These are phyloP conservation scores for Neocucurbitaria cava DNA, from an alignment of 2,329 filamentous ascomycete genomes.

Conservation along the genomic window DNA sequence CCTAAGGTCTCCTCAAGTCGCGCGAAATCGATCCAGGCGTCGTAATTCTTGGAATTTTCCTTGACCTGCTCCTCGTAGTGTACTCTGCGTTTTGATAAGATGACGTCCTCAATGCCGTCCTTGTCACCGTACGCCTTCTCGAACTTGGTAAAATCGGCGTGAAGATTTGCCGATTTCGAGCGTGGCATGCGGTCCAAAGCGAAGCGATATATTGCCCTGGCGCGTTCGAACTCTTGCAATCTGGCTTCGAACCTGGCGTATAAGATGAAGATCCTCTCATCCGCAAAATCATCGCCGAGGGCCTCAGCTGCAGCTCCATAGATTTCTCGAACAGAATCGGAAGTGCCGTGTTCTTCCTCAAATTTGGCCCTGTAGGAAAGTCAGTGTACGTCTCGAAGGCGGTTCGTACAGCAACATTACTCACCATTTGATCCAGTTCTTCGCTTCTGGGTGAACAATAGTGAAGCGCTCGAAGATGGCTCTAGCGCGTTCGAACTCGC, in stretches of 20 bases:
- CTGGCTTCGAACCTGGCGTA: constrained; percentile 96
- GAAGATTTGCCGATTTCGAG: constrained; percentile 81
- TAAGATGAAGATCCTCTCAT: constrained; percentile 92
- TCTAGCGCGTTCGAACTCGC: constrained; percentile 87
- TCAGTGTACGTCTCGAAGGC: too few species aligned
- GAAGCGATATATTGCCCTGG: constrained; percentile 95
- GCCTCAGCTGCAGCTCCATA: constrained; percentile 88
- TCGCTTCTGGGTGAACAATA: constrained; percentile 88
- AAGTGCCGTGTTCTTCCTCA: constrained; percentile 93
- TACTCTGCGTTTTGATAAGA: constrained; percentile 89
- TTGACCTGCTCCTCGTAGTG: constrained; percentile 95
- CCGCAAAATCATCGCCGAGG: constrained; percentile 91
- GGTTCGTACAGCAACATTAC: too few species aligned
- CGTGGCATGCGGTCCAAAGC: constrained; percentile 89
- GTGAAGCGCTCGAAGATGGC: constrained; percentile 91
- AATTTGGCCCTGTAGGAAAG: constrained; percentile 71
- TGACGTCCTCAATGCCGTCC: constrained; percentile 93
- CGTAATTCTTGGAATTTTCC: constrained; percentile 95
- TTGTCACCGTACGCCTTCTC: constrained; percentile 97
- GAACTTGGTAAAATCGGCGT: constrained; percentile 95
- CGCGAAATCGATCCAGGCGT: constrained; percentile 95
- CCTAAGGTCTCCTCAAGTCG: constrained; percentile 86
- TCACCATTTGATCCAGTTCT: constrained; percentile 94
- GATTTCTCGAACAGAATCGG: constrained; percentile 88
- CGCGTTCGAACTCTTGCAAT: constrained; percentile 92